These are phyloP conservation scores for Xylaria digitata DNA, from an alignment of 2,329 filamentous ascomycete genomes.

Conservation along the genomic window DNA sequence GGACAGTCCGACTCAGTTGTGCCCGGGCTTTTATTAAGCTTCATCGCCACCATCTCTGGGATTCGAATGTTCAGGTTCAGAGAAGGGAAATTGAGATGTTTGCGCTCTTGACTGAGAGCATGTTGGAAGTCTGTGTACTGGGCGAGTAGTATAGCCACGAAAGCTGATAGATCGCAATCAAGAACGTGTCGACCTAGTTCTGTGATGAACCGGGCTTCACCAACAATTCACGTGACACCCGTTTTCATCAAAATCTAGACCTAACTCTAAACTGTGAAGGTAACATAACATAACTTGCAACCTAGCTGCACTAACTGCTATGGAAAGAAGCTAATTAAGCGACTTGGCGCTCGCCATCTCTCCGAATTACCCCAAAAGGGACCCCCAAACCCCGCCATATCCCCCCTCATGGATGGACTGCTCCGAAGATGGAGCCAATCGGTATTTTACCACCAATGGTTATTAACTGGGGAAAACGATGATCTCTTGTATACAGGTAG, in stretches of 20 bases:
- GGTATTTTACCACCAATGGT: conserved; percentile 38
- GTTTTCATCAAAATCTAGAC: background rate
- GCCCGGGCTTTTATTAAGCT: conserved; percentile 21
- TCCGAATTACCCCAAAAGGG: conserved; percentile 23
- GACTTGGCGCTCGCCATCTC: conserved; percentile 12
- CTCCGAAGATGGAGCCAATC: conserved; percentile 22
- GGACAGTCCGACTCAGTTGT: conserved; percentile 25
- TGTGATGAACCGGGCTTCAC: background rate
- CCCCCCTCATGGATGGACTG: conserved; percentile 17
- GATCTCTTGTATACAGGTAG: background rate
- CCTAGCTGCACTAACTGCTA: too few relatives aligned
- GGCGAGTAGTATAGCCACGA: background rate
- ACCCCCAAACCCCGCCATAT: background rate
- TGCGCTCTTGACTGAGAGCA: background rate
- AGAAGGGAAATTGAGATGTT: background rate
- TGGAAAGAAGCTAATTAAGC: background rate
- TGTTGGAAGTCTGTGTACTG: background rate
- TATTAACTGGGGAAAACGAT: background rate
- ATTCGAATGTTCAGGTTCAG: background rate
- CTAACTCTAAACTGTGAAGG: background rate
- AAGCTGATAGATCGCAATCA: background rate
- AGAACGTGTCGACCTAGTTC: background rate
- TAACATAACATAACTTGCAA: too few relatives aligned
- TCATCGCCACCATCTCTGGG: background rate
- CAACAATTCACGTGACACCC: background rate